Conservation (phyloP, 306 rosid genomes). For the Heteromeles arbutifolia region DNA sequence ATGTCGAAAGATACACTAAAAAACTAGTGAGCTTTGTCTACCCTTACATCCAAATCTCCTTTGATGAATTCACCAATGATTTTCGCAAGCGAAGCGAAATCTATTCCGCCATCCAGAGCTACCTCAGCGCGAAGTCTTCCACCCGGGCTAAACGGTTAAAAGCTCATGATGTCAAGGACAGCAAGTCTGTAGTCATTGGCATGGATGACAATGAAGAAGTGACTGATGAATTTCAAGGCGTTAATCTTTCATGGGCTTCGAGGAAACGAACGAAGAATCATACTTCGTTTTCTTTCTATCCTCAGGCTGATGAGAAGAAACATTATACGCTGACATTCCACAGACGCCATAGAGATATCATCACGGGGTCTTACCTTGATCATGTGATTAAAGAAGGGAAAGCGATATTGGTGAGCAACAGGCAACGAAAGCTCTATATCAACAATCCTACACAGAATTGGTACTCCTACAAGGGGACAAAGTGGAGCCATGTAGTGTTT, state of each 20-base stretch:
- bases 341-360: conserved; percentile 11
- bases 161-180: conserved; percentile 38
- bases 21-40: conserved; percentile 10
- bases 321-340: conserved; percentile 32
- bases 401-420: conserved; percentile 10
- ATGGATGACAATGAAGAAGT: conserved; percentile 58
- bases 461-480: conserved; percentile 2
- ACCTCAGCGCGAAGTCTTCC: conserved; percentile 32
- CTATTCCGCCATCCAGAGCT: conserved; percentile 29
- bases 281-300: conserved; percentile 9
- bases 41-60: conserved; percentile 44
- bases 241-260: conserved; percentile 41
- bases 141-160: conserved; percentile 31
- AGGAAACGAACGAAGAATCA: background rate
- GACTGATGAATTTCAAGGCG: conserved; percentile 30
- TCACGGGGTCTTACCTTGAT: conserved; percentile 15
- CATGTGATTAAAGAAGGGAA: conserved; percentile 33
- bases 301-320: conserved; percentile 23
- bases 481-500: conserved; percentile 34
- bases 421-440: conserved; percentile 33
- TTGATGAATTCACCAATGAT: conserved; percentile 24
- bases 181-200: conserved; percentile 27
- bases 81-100: conserved; percentile 28
- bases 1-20: background rate
- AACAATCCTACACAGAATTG: conserved; percentile 15